These are phyloP conservation scores for Annulohypoxylon stygium DNA, from an alignment of 495 filamentous ascomycete species.

Conservation along the genomic window DNA sequence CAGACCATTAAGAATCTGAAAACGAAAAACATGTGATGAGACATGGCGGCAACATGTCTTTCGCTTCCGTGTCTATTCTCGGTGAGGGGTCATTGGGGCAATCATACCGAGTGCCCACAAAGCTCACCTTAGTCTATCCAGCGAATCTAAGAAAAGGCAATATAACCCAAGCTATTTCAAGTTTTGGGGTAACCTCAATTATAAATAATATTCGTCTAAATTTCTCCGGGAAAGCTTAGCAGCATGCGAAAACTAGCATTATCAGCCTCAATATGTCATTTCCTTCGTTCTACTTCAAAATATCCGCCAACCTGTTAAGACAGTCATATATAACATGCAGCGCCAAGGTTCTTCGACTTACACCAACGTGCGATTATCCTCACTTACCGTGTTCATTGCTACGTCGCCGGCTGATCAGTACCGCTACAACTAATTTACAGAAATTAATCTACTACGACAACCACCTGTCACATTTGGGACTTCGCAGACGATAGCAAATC, in stretches of 20 bases:
- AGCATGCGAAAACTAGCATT: constrained; percentile 7
- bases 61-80: not conserved
- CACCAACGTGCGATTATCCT: constrained; percentile 39
- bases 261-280: constrained; percentile 14
- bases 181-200: not conserved
- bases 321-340: not conserved
- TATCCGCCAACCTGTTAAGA: constrained; percentile 11
- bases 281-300: not conserved
- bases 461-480: constrained; percentile 25
- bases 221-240: not conserved
- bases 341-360: constrained; percentile 32
- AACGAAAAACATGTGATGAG: not conserved
- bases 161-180: not conserved
- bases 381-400: constrained; percentile 12
- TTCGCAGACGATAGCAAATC: constrained; percentile 5
- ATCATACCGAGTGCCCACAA: not conserved
- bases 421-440: constrained; percentile 18
- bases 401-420: constrained; percentile 1
- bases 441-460: constrained; percentile 33
- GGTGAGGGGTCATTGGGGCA: not conserved
- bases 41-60: not conserved
- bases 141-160: not conserved
- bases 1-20: not conserved
- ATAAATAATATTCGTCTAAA: not conserved
- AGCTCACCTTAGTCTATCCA: not conserved